Evolutionary conservation across 2,329 filamentous ascomycete genomes (phyloP), one percentile per base, ranked within the genome.

Genomic region (Cadophora sp.): DNA sequence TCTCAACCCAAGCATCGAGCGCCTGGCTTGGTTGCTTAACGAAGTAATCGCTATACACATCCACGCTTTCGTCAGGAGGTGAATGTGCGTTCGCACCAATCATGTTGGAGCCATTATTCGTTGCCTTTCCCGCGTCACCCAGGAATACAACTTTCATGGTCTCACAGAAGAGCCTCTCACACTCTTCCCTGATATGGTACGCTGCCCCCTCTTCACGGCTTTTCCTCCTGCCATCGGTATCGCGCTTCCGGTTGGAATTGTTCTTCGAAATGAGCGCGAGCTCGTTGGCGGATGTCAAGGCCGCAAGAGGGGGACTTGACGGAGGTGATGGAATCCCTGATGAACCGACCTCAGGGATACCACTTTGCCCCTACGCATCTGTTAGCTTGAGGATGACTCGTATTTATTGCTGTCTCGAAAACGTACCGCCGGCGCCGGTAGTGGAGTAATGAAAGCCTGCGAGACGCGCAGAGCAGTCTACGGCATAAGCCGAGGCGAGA

Each of bases 161-260:
- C 91, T 95, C 93, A 85, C 94, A 97, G 89, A 97, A 97, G 91
- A 97, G 95, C 87, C 94, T 97, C 94, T 97, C 94, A 97, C 94
- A 97, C 93, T 97, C 94, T 94, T 92, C 94, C 92, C 92, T 94
- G 87, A 97, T 97, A 85, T 91, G 90, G 84, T 92, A 89, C 92
- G 93, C 90, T 91, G 94, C 94, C 93, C 94, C 94, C 92, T 92
- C 92, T 91, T 86, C 87, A 79, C 87, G 85, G 80, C 82, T 79
- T 80, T 75, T 76, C 59, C 66, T 73, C 65, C 58, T 75, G 67
- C 73, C 73, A 74, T 76, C 70, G 68, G 78, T 80, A 69, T 78
- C 76, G 69, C 72, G 72, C 71, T 74, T 73, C 53, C 68, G 62
- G 48, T 62, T 62, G 19, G 61, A 53, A 56, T 43, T 51, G 75